phyloP scores from a whole-genome alignment of 2,329 filamentous ascomycete genomes.

The Aureobasidium sp. region DNA sequence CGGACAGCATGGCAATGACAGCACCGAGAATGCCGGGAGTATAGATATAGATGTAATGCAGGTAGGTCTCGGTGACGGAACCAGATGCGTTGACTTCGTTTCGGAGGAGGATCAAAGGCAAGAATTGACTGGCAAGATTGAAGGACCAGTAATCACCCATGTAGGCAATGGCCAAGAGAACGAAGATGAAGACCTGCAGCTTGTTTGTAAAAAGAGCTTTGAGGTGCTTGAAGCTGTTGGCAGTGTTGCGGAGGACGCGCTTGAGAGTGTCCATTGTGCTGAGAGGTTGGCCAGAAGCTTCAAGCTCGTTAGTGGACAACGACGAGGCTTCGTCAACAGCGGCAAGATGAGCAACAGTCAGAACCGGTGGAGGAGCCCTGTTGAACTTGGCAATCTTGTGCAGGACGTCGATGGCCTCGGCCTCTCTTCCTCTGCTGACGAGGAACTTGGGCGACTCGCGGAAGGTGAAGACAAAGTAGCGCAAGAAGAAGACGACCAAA shows the following conservation, averaged over 20 bases:
- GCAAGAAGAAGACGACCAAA: slow-evolving; percentile 39
- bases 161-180: slow-evolving; percentile 28
- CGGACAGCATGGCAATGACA: slow-evolving; percentile 31
- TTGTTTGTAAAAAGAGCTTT: slow-evolving; percentile 9
- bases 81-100: slow-evolving; percentile 39
- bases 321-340: not conserved
- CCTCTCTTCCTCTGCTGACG: slow-evolving; percentile 45
- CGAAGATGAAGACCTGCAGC: slow-evolving; percentile 8
- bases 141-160: slow-evolving; percentile 12
- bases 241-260: not conserved
- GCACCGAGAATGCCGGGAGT: slow-evolving; percentile 44
- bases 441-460: slow-evolving; percentile 54
- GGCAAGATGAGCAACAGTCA: slow-evolving; percentile 3
- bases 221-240: slow-evolving; percentile 9
- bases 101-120: slow-evolving; percentile 43
- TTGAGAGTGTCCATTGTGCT: not conserved
- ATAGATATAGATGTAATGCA: slow-evolving; percentile 47
- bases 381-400: slow-evolving; percentile 37
- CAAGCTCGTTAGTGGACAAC: not conserved
- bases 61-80: slow-evolving; percentile 35
- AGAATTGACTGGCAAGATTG: slow-evolving; percentile 25
- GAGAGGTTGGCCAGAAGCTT: not conserved
- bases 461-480: slow-evolving; percentile 46
- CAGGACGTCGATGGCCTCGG: slow-evolving; percentile 39
- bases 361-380: slow-evolving; percentile 12